phyloP scores from a whole-genome alignment of 164 flowering plant species.

The Sedum album region DNA sequence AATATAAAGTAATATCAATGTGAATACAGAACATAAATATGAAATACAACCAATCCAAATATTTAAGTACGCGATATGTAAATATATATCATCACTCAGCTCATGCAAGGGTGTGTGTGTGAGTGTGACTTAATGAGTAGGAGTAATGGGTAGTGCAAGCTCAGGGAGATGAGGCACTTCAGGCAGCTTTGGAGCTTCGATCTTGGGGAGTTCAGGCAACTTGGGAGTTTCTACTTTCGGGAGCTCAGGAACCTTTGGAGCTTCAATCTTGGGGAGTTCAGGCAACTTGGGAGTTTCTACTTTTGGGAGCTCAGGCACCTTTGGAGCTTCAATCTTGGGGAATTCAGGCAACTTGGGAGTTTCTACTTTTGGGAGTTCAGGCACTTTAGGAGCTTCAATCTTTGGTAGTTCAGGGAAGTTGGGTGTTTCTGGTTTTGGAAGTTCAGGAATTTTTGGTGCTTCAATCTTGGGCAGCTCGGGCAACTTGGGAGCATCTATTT shows the following conservation, averaged over 20 bases:
- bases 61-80: no score
- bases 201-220: background rate
- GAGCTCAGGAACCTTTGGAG: background rate
- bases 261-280: background rate
- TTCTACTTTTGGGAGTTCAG: constrained; percentile 2
- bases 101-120: no score
- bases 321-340: background rate
- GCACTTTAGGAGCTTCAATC: constrained; percentile 3
- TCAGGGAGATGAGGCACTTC: background rate
- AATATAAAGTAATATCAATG: no score
- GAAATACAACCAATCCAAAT: no score
- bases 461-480: background rate
- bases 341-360: background rate
- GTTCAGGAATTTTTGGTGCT: background rate
- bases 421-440: background rate
- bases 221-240: background rate
- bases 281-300: background rate
- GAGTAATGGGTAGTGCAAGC: constrained; percentile 16
- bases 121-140: background rate
- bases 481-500: background rate
- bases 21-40: no score
- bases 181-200: background rate
- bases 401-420: constrained; percentile 7
- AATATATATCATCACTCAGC: background rate
- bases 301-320: background rate